A percentile compares a stretch with the other conserved stretches of the same genome.
phyloP scores from a whole-genome alignment of 176 grass and related monocot genomes.

The Pontederia paniculata region DNA sequence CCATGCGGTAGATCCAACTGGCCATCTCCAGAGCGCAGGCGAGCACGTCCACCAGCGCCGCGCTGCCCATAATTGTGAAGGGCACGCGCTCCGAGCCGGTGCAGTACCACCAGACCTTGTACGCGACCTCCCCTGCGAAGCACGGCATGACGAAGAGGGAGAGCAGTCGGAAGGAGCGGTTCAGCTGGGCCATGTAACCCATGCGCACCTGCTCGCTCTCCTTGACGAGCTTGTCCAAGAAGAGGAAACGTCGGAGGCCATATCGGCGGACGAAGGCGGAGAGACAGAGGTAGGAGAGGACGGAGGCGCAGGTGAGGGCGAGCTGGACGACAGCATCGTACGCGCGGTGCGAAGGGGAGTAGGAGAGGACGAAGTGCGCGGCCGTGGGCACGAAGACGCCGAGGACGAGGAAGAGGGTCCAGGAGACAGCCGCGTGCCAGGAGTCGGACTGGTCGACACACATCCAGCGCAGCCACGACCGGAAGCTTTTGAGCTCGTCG shows the following conservation, averaged over 20 bases:
- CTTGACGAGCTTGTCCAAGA: slow-evolving; percentile 61
- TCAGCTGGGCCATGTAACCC: slow-evolving; percentile 54
- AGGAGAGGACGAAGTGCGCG: slow-evolving; percentile 52
- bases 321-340: slow-evolving; percentile 62
- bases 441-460: slow-evolving; percentile 66
- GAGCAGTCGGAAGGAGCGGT: slow-evolving; percentile 70
- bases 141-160: slow-evolving; percentile 63
- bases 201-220: slow-evolving; percentile 46
- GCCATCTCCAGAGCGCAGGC: slow-evolving; percentile 51
- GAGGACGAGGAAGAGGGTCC: slow-evolving; percentile 54
- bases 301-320: slow-evolving; percentile 47
- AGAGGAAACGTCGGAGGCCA: slow-evolving; percentile 69
- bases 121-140: slow-evolving; percentile 64
- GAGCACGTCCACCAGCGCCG: slow-evolving; percentile 32
- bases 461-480: slow-evolving; percentile 58
- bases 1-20: slow-evolving; percentile 79
- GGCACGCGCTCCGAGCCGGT: slow-evolving; percentile 43
- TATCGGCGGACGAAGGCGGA: slow-evolving; percentile 43
- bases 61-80: slow-evolving; percentile 27
- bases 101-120: slow-evolving; percentile 92
- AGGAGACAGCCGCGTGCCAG: slow-evolving; percentile 25
- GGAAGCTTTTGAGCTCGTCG: slow-evolving; percentile 70
- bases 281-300: slow-evolving; percentile 50
- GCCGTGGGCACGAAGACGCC: slow-evolving; percentile 28
- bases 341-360: slow-evolving; percentile 25